Evolutionary conservation across 306 rosid genomes (phyloP), one percentile per base, ranked within the genome.

Genomic region (Vicia sativa): DNA sequence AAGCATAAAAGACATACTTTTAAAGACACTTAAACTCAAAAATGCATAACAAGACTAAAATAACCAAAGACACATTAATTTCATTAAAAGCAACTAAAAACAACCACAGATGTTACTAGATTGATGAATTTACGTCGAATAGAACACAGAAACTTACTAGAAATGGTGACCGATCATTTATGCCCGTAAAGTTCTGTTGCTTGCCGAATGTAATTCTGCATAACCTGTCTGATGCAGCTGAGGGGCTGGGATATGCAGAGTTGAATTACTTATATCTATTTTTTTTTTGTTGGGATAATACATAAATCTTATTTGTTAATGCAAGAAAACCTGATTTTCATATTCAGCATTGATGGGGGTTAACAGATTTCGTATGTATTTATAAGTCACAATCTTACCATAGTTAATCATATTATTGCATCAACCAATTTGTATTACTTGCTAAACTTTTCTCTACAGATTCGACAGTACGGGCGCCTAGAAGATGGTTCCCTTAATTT

Each of bases 401-500:
- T 68, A 50, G 65, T 35, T 25, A 64, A 58, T 31, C 43, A 9
- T 63, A 49, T 62, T 37, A 59, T 59, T 34, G 39, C 21, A 29
- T 50, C 7, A 38, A 45, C 71, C 46, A 61, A 60, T 69, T 83
- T 53, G 70, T 62, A 23, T 41, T 64, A 25, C 60, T 75, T 67
- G 61, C 44, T 62, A 60, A 78, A 75, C 43, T 41, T 29, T 35
- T 58, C 8, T 71, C 71, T 79, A 67, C 87, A 93, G 99, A 85
- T 93, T 79, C 87, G 96, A 50, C 95, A 93, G 68, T 87, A 68
- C 28, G 80, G 95, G 39, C 85, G 92, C 29, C 80, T 93, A 63
- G 95, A 83, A 73, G 91, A 86, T 82, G 96, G 96, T 65, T 88
- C 95, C 23, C 75, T 93, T 65, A 93, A 90, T 74, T 87, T 90